Base-by-base conservation (phyloP, 2,329 filamentous ascomycete genomes). In the Pyricularia sp. region DNA sequence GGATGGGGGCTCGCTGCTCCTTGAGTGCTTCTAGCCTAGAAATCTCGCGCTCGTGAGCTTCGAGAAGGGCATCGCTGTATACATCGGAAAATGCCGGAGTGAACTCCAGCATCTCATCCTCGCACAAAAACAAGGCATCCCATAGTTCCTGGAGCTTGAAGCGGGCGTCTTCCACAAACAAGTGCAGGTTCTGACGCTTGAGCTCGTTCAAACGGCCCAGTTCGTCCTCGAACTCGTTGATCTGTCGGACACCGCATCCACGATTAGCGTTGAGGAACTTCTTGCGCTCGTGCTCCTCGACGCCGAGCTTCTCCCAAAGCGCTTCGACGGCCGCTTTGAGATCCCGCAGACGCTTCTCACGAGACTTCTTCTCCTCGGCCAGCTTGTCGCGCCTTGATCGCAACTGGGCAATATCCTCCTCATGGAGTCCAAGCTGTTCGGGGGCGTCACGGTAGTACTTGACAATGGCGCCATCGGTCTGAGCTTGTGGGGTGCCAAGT, bases 91-190 rank as follows among this genome's bases (percentile, higher is more conserved):
- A 98, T 61, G 94, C 95, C 0, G 96, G 95, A 0, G 94, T 95
- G 74, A 99, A 99, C 73, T 97, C 94, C 69, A 98, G 87, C 94
- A 98, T 98, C 81, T 99, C 95, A 75, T 99, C 95, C 77, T 99
- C 95, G 0, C 92, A 97, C 76, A 96, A 94, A 81, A 95, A 98
- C 1, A 99, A 82, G 0, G 88, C 85, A 76, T 99, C 95, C 95
- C 96, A 99, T 0, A 99, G 87, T 76, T 96, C 94, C 78, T 98
- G 94, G 12, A 99, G 85, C 76, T 92, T 92, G 80, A 89, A 92
- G 59, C 96, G 88, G 25, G 94, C 91, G 81, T 99, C 95, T 77
- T 98, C 95, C 12, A 99, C 93, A 75, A 99, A 99, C 4, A 98
- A 80, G 76, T 97, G 94, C 71, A 99, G 84, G 75, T 99, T 97